These are phyloP conservation scores for Amanita rubescens DNA, from an alignment of 768 basidiomycete genomes.

Conservation along the genomic window DNA sequence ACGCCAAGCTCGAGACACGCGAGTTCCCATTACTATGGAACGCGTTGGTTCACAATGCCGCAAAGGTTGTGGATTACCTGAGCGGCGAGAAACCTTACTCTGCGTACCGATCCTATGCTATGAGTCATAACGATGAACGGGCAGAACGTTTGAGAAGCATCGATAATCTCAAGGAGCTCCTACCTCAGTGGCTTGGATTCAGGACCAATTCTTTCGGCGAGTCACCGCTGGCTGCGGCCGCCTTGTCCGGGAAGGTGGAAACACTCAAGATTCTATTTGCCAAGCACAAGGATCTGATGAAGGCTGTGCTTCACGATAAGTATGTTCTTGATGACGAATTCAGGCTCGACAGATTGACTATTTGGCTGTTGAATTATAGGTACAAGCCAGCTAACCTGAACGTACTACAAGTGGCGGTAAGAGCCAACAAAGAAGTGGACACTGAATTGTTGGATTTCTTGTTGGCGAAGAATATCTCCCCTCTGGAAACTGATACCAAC, in stretches of 20 bases:
- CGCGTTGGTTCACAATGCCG: conserved; percentile 27
- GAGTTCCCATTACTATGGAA: conserved; percentile 33
- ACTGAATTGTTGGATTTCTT: conserved; percentile 41
- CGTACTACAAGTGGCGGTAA: conserved; percentile 35
- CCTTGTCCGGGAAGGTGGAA: conserved; percentile 29
- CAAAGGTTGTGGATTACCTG: conserved; percentile 39
- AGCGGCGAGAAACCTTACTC: conserved; percentile 35
- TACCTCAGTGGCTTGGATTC: conserved; percentile 51
- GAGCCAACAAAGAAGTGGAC: conserved; percentile 13
- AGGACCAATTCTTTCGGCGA: conserved; percentile 38
- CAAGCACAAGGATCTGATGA: conserved; percentile 34
- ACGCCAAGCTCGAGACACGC: conserved; percentile 19
- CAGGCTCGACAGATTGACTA: not conserved
- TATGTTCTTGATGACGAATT: conserved; percentile 16
- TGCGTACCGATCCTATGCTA: conserved; percentile 45
- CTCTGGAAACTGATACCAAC: conserved; percentile 32
- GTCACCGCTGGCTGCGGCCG: conserved; percentile 41
- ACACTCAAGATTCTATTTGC: conserved; percentile 36
- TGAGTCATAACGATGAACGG: conserved; percentile 31
- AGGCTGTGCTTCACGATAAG: conserved; percentile 34
- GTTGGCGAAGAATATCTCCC: conserved; percentile 37
- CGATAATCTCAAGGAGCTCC: conserved; percentile 28
- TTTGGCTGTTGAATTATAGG: conserved; percentile 17
- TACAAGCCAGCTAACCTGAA: conserved; percentile 42
- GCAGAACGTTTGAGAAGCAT: conserved; percentile 36